Evolutionary conservation across 1,139 yeast species (phyloP).

Genomic region (Pichia sp.): DNA sequence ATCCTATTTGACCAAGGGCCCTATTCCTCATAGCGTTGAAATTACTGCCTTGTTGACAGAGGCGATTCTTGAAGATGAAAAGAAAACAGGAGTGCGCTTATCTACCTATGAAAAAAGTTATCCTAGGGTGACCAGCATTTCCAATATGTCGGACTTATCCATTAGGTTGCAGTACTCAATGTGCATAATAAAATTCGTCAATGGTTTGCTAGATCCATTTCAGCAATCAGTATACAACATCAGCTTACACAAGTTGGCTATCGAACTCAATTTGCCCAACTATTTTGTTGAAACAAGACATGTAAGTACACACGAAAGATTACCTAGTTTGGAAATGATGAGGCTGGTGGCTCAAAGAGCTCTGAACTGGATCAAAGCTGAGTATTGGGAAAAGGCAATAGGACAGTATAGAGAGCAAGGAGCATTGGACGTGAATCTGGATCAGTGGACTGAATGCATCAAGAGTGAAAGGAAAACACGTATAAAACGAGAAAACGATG

Average conservation of each 20-base stretch:
- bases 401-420: conserved; percentile 17
- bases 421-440: not conserved
- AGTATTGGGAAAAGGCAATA: conserved; percentile 63
- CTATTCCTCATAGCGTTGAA: conserved; percentile 77
- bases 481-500: conserved; percentile 30
- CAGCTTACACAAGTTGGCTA: conserved; percentile 74
- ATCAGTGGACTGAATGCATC: conserved; percentile 24
- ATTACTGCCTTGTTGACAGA: conserved; percentile 62
- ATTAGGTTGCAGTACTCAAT: conserved; percentile 59
- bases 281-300: conserved; percentile 89
- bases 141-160: conserved; percentile 19
- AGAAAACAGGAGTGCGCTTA: conserved; percentile 22
- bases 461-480: conserved; percentile 20
- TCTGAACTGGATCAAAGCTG: conserved; percentile 64
- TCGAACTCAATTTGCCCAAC: conserved; percentile 63
- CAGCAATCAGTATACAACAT: conserved; percentile 78
- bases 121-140: conserved; percentile 5
- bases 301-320: conserved; percentile 81
- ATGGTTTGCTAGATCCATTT: conserved; percentile 82
- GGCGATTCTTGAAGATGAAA: conserved; percentile 45
- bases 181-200: conserved; percentile 83
- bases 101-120: conserved; percentile 4
- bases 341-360: conserved; percentile 58
- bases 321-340: conserved; percentile 69
- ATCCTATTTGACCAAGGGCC: conserved; percentile 61